Percentiles rank a stretch among this genome's conserved stretches.
Conservation (phyloP, 2,329 filamentous ascomycete genomes). For the Colletotrichum simmondsii region DNA sequence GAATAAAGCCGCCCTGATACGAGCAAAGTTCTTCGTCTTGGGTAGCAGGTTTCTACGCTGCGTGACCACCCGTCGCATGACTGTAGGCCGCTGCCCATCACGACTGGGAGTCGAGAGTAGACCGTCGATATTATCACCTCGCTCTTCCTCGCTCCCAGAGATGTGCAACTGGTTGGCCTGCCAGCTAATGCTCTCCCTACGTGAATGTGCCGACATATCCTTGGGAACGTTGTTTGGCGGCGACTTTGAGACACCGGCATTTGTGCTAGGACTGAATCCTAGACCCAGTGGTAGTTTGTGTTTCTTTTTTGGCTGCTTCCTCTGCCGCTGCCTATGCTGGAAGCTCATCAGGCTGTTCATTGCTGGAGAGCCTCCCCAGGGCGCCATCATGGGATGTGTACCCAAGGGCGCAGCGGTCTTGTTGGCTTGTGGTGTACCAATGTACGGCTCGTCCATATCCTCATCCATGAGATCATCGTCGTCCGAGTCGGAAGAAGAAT, state of each 20-base stretch:
- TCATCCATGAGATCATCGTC: slow-evolving; percentile 79
- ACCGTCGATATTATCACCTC: slow-evolving; percentile 72
- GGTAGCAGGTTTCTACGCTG: slow-evolving; percentile 90
- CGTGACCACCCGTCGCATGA: slow-evolving; percentile 85
- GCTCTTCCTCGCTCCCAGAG: slow-evolving; percentile 76
- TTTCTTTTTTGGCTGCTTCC: slow-evolving; percentile 73
- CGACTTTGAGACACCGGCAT: slow-evolving; percentile 71
- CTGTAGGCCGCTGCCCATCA: slow-evolving; percentile 72
- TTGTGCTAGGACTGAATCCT: slow-evolving; percentile 58
- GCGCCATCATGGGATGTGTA: slow-evolving; percentile 59
- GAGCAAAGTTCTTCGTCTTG: slow-evolving; percentile 95
- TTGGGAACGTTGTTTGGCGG: slow-evolving; percentile 67
- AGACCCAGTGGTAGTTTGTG: slow-evolving; percentile 58
- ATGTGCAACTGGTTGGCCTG: slow-evolving; percentile 91
- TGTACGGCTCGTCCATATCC: slow-evolving; percentile 82
- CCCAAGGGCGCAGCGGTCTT: slow-evolving; percentile 64
- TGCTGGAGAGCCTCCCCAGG: slow-evolving; percentile 78
- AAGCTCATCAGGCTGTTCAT: slow-evolving; percentile 85
- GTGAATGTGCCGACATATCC: slow-evolving; percentile 58
- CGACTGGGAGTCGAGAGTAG: slow-evolving; percentile 54
- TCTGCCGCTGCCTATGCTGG: slow-evolving; percentile 78
- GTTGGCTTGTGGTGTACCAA: slow-evolving; percentile 83
- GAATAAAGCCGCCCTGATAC: slow-evolving; percentile 87
- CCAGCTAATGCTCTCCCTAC: slow-evolving; percentile 90
- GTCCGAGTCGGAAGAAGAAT: slow-evolving; percentile 79